Evolutionary conservation across 352 stramenopile species (phyloP), one percentile per base, ranked within the genome.

Genomic region (Pythium aquatile): DNA sequence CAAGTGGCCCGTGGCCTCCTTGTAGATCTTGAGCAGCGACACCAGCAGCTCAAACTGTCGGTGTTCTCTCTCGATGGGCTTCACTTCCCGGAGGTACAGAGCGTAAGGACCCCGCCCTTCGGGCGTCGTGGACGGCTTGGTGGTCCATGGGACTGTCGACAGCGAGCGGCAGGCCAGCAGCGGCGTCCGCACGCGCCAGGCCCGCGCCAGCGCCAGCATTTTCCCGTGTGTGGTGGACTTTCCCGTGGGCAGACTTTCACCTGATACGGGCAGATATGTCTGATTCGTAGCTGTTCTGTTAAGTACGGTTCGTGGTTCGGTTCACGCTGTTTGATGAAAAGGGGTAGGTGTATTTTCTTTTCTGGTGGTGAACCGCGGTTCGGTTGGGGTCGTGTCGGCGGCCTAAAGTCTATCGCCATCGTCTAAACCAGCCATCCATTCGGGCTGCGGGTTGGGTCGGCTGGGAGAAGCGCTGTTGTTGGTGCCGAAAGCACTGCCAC

Each of bases 381-480:
- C 37, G 5, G 11, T 42, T 13, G 37, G 37, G 37, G 16, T 13
- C 33, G 33, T 39, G 20, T 24, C 20, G 20, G 20, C 20, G 20
- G 20, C 4, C 9, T 53, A 55, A 29, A 51, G 17, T n/a, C 6
- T 47, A 46, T 33, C 42, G 52, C 28, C 28, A n/a, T n/a, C 46
- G 48, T 65, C 48, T 47, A 58, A 65, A 65, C 58, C 58, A 65
- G 58, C 58, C 58, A 65, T 65, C 54, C 62, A 63, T 63, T 67
- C 32, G 29, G 52, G 26, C 42, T 53, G 40, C 24, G n/a, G 46
- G 48, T 40, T 39, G 32, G 9, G 20, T 53, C 5, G 47, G n/a
- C 33, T 54, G 51, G 5, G 37, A 42, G 37, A 42, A 42, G 37
- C 37, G 37, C 37, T 42, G 37, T 37, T 48, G 58, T 58, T 58